Conservation (phyloP, 2,329 filamentous ascomycete genomes). For the Aspergillus puulaauensis region DNA sequence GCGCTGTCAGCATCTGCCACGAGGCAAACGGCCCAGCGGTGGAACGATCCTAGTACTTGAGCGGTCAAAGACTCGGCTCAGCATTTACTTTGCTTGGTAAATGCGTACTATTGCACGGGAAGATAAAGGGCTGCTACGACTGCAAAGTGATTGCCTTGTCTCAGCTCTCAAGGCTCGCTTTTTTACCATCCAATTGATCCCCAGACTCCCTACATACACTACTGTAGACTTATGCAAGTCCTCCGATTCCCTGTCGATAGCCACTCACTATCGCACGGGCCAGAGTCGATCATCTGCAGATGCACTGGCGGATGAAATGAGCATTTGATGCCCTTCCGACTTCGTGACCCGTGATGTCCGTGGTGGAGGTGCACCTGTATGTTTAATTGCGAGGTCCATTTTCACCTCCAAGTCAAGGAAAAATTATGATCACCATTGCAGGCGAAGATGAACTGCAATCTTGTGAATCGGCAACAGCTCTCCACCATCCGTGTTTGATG, state of each 20-base stretch:
- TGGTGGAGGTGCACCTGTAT: not conserved
- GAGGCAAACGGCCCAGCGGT: not conserved
- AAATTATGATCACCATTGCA: slow-evolving; percentile 12
- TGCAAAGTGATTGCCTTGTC: too few species aligned
- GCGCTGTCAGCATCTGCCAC: not conserved
- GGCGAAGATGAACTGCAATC: slow-evolving; percentile 1
- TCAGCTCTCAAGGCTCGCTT: too few species aligned
- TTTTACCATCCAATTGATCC: not conserved
- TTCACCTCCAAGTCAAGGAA: not conserved
- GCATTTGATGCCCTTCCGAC: not conserved
- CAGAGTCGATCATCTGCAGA: slow-evolving; percentile 19
- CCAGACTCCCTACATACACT: not conserved
- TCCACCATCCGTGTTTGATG: not conserved
- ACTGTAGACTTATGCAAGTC: not conserved
- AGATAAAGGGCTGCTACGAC: too few species aligned
- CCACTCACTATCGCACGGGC: slow-evolving; percentile 9
- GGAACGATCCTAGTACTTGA: not conserved
- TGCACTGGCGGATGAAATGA: slow-evolving; percentile 12
- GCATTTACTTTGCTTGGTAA: too few species aligned
- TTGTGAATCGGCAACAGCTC: not conserved
- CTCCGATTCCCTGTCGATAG: not conserved
- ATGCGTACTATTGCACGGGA: too few species aligned
- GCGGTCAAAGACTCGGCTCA: not conserved
- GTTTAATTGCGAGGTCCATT: slow-evolving; percentile 4
- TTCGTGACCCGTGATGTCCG: not conserved